These are phyloP conservation scores for Neurospora tetraspora DNA, from an alignment of 495 filamentous ascomycete genomes.

Conservation along the genomic window DNA sequence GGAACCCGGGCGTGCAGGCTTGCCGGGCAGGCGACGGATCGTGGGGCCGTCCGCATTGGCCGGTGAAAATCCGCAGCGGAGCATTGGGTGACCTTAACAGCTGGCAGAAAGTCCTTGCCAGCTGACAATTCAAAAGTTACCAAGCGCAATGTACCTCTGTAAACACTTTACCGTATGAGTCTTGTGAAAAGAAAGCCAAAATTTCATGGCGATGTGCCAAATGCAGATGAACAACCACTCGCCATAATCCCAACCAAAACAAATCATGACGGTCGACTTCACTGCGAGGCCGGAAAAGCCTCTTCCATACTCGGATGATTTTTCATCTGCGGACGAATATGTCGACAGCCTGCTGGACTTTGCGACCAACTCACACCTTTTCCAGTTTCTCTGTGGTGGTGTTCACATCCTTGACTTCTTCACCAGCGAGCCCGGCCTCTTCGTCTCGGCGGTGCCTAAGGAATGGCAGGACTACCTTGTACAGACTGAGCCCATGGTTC, in stretches of 20 bases:
- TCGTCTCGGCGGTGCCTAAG: slow-evolving; percentile 58
- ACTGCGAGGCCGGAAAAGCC: slow-evolving; percentile 30
- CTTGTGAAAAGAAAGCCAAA: background rate
- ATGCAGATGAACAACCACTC: background rate
- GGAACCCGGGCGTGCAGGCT: background rate
- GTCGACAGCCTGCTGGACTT: slow-evolving; percentile 71
- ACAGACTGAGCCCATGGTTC: slow-evolving; percentile 53
- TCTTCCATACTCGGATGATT: slow-evolving; percentile 36
- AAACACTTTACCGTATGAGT: background rate
- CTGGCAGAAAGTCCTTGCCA: background rate
- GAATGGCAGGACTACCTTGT: slow-evolving; percentile 76
- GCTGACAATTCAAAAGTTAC: background rate
- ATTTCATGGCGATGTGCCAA: background rate
- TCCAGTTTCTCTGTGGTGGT: slow-evolving; percentile 81
- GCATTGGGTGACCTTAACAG: background rate
- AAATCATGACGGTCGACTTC: slow-evolving; percentile 8
- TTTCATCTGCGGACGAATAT: slow-evolving; percentile 51
- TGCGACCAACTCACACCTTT: slow-evolving; percentile 60
- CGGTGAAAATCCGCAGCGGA: background rate
- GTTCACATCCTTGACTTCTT: slow-evolving; percentile 95
- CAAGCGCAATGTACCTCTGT: background rate
- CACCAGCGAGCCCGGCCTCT: slow-evolving; percentile 69
- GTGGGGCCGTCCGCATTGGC: background rate
- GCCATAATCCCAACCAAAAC: background rate
- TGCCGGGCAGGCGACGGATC: background rate